Evolutionary conservation across 2,329 filamentous ascomycete species (phyloP).

Genomic region (Curvularia hawaiiensis): DNA sequence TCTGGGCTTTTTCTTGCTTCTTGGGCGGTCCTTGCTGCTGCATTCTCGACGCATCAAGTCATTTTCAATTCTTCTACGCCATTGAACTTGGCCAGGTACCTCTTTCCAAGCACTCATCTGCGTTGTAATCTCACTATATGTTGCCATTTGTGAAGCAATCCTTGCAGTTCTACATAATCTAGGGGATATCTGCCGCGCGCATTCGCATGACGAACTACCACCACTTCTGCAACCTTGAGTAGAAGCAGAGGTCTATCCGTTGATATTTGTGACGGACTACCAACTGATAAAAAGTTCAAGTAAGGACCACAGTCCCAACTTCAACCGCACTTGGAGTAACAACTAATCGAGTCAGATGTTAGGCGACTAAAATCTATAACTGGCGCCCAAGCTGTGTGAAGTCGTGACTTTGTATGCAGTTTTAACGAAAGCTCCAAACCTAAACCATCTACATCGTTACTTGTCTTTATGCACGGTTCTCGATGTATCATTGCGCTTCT

Average conservation of each 20-base stretch:
- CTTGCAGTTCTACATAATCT: neutral
- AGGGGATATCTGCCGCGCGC: neutral
- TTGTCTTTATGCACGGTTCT: neutral
- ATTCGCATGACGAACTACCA: neutral
- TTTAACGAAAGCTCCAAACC: neutral
- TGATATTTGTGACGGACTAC: neutral
- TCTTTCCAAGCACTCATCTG: neutral
- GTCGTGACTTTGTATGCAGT: neutral
- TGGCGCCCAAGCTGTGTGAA: neutral
- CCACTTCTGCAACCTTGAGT: neutral
- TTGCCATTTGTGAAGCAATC: neutral
- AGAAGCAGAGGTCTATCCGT: neutral
- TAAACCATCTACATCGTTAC: neutral
- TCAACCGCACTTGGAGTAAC: neutral
- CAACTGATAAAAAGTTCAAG: neutral
- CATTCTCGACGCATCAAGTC: neutral
- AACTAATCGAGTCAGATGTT: neutral
- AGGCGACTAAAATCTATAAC: neutral
- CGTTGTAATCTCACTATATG: neutral
- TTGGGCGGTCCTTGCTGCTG: neutral
- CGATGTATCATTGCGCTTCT: constrained; percentile 12
- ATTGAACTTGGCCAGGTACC: neutral
- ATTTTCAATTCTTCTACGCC: neutral
- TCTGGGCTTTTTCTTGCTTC: neutral
- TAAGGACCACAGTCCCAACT: neutral